These are phyloP conservation scores for Wickerhamiella bombiphila DNA, from an alignment of 805 yeast genomes.

Conservation along the genomic window DNA sequence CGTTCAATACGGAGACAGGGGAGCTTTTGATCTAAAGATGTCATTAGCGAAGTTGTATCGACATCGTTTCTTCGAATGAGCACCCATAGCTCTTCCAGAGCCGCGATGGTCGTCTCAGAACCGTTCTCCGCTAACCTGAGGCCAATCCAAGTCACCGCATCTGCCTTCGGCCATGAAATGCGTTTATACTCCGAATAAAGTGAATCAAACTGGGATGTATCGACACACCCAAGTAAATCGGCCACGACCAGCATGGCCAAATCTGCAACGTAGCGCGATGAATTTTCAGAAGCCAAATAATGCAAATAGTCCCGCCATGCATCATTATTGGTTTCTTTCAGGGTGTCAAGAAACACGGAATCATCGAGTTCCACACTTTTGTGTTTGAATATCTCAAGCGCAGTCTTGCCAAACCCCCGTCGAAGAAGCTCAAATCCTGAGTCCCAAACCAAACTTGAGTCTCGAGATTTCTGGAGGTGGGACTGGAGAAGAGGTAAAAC, in stretches of 20 bases:
- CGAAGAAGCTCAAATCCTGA: conserved; percentile 24
- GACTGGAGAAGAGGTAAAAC: conserved; percentile 12
- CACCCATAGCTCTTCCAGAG: conserved; percentile 1
- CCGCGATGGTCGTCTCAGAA: not conserved
- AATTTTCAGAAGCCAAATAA: conserved; percentile 16
- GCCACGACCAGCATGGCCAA: conserved; percentile 22
- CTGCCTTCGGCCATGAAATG: conserved; percentile 23
- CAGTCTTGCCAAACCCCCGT: conserved; percentile 19
- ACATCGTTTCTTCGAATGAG: conserved; percentile 6
- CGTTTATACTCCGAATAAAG: conserved; percentile 19
- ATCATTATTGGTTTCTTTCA: conserved; percentile 21
- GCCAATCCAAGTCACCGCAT: conserved; percentile 12
- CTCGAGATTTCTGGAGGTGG: conserved; percentile 15
- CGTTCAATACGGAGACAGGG: conserved; percentile 22
- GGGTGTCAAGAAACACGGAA: conserved; percentile 18
- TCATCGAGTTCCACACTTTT: conserved; percentile 14
- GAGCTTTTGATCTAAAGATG: conserved; percentile 17
- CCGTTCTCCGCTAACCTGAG: not conserved
- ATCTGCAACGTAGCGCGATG: conserved; percentile 19
- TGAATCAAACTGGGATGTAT: conserved; percentile 9
- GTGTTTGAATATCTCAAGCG: conserved; percentile 22
- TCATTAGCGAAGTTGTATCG: conserved; percentile 6
- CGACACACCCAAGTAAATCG: conserved; percentile 21
- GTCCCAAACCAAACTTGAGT: conserved; percentile 25
- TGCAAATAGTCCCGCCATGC: conserved; percentile 25